These are phyloP conservation scores for Macrotyloma uniflorum DNA, from an alignment of 306 rosid genomes.

Conservation along the genomic window DNA sequence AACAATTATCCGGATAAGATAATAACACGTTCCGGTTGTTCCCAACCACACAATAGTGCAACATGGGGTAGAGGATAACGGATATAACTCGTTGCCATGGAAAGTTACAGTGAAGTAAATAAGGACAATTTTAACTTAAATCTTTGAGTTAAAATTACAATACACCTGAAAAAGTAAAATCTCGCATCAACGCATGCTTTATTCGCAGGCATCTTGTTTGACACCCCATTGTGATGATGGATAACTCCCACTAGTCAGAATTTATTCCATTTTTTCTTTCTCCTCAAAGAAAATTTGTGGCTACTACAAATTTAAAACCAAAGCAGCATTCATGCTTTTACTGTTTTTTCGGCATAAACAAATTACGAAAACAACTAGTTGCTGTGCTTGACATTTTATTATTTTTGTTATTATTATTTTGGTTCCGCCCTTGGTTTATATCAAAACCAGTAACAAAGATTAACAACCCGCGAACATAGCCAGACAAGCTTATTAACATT, in stretches of 20 bases:
- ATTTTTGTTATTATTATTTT: background rate
- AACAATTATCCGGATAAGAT: constrained; percentile 49
- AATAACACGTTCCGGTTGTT: background rate
- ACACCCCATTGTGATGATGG: background rate
- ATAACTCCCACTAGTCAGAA: background rate
- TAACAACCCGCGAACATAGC: constrained; percentile 27
- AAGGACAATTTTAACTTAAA: background rate
- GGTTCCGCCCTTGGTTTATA: background rate
- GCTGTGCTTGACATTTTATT: background rate
- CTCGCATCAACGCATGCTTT: background rate
- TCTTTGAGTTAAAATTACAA: background rate
- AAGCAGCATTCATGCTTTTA: background rate
- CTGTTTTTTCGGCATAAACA: background rate
- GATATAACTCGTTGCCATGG: background rate
- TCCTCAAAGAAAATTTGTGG: background rate
- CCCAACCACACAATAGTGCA: constrained; percentile 29
- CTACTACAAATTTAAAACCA: background rate
- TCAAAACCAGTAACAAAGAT: constrained; percentile 13
- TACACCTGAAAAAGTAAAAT: background rate
- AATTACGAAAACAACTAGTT: background rate
- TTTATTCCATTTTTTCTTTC: background rate
- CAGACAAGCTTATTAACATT: constrained; percentile 60
- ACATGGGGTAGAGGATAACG: background rate
- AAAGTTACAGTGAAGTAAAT: background rate
- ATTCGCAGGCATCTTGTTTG: background rate